Base-by-base conservation (phyloP, 352 stramenopile species). In the Globisporangium nagaii region DNA sequence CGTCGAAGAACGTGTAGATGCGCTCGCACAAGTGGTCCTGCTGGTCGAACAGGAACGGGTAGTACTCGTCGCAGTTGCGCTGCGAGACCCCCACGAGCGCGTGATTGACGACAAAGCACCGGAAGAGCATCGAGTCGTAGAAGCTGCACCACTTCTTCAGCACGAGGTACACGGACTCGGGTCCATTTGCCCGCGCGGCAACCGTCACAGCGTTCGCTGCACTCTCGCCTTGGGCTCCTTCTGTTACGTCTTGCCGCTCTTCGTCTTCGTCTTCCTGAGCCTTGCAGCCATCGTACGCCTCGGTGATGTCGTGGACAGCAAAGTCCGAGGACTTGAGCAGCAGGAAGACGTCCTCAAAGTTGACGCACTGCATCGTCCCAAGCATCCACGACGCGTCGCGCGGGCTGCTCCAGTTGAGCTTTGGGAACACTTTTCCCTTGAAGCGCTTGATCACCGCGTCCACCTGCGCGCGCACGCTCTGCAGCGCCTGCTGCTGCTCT, bases 101-200 rank as follows among this genome's bases (percentile, higher is more conserved):
- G 61, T 86, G 67, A 31, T 75, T 62, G 22, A 83, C 65, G 22
- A 98, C 86, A 66, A 98, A 98, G 64, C 90, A 97, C 42, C 95
- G 83, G 63, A 98, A 98, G 58, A 97, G 84, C 87, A 97, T 97
- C 66, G 88, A 97, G 56, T 96, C 88, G 73, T 90, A 87, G 19
- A 98, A 87, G 49, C 95, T 97, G 66, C 91, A 97, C 90, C 90
- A 98, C 65, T 98, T 98, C 57, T 95, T 90, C 41, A 98, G 72
- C 49, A 97, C 88, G n/a, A 98, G 64, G 57, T 93, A 80, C 53
- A 76, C 73, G 20, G 34, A 12, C 11, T 48, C 30, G 28, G 57
- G 1, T 11, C 24, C 27, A 54, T 11, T 41, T 15, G 31, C 25
- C 12, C 41, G 8, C 8, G 25, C 13, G 0, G 30, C 15, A 1